Base-by-base conservation (phyloP, 2,329 filamentous ascomycete species). In the Ceratocystis destructans region DNA sequence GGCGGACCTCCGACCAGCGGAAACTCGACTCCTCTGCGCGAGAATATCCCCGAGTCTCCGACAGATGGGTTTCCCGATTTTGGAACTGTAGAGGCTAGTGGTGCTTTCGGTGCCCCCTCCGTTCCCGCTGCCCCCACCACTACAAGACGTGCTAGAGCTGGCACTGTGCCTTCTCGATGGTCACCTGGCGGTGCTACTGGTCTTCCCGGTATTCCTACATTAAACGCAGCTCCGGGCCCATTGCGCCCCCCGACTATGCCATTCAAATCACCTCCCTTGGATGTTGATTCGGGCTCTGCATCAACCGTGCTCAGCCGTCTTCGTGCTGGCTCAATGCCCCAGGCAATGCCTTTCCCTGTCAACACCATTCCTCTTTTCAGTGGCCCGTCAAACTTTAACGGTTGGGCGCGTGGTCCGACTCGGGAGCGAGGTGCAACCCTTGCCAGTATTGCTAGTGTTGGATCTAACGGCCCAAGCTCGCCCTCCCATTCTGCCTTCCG, bases 11-110 rank as follows among this genome's bases (percentile, higher is more conserved):
- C 94, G 62, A 96, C 93, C 66, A 96, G 93, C 75, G 94, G 93
- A 70, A 93, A 96, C 76, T 96, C 93, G 22, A 96, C 93, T 53
- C 94, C 94, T 71, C 83, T 99, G 64, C 90, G 94, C 73, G 94
- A 97, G 79, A 96, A 93, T 70, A 97, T 99, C 69, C 92, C 93
- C 70, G 94, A 99, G 77, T 96, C 93, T 45, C 94, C 94, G 41
- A 94, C 89, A 70, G 93, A 96, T 78, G 93, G 89, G 71, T 97
- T 97, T 72, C 92, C 94, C 67, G 92, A 96, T 75, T 90, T 96
- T 74, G 45, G 62, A 28, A 25, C 44, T 5, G 83, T 88, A 70
- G 84, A 86, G 71, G 81, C 89, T 15, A 63, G 44, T 63, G 61
- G 61, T 50, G 44, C 61, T 33, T 63, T 63, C 20, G 61, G 61